These are phyloP conservation scores for Termitomyces sp. DNA, from an alignment of 768 basidiomycete species.

Conservation along the genomic window DNA sequence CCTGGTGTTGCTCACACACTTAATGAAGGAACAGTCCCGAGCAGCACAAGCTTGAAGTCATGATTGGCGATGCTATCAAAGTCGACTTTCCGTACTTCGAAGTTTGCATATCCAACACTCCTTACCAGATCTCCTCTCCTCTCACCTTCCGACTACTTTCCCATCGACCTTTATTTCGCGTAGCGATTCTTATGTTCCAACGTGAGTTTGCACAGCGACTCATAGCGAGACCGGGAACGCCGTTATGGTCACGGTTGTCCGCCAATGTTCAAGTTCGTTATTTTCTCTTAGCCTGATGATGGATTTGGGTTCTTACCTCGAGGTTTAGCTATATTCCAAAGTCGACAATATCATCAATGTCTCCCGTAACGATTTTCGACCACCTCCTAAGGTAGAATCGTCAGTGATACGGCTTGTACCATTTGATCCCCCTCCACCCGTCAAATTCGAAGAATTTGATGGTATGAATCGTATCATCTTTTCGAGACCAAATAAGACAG, in stretches of 20 bases:
- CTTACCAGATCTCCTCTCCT: constrained; percentile 98
- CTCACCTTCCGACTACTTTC: constrained; percentile 96
- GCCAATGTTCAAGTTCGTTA: constrained; percentile 80
- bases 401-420: constrained; percentile 90
- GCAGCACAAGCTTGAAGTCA: constrained; percentile 90
- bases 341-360: constrained; percentile 97
- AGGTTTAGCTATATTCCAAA: constrained; percentile 72
- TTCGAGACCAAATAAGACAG: constrained; percentile 82
- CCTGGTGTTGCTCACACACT: neutral
- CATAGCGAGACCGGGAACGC: constrained; percentile 76
- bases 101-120: constrained; percentile 98
- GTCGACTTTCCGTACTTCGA: constrained; percentile 98
- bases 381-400: constrained; percentile 91
- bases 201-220: constrained; percentile 95
- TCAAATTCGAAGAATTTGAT: constrained; percentile 97
- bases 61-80: constrained; percentile 98
- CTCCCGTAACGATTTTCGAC: constrained; percentile 94
- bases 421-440: constrained; percentile 90
- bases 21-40: constrained; percentile 59
- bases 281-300: neutral
- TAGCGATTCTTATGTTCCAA: constrained; percentile 99
- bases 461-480: constrained; percentile 91
- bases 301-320: neutral
- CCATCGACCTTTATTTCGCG: constrained; percentile 89
- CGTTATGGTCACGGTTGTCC: constrained; percentile 89